Evolutionary conservation across 2,329 filamentous ascomycete genomes (phyloP).

Genomic region (Pestalotiopsis sp.): DNA sequence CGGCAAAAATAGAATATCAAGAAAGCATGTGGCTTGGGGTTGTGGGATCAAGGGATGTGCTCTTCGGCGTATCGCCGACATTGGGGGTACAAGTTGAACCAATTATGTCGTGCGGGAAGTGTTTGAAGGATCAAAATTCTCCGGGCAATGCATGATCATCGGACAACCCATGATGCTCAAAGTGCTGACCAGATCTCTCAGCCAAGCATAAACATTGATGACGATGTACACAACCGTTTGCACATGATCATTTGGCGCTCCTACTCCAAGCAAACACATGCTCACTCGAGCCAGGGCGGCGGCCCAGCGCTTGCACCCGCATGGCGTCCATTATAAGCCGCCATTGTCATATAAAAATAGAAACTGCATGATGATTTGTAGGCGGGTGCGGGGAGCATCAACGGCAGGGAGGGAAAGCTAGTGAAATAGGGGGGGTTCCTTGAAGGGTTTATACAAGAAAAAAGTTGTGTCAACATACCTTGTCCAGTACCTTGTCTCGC

Average conservation of each 20-base stretch:
- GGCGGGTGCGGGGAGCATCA: not conserved
- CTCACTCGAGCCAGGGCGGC: constrained; percentile 23
- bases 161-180: not conserved
- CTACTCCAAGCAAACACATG: not conserved
- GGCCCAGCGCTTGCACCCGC: constrained; percentile 32
- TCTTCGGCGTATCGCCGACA: constrained; percentile 6
- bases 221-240: not conserved
- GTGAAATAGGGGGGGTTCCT: not conserved
- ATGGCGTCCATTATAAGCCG: not conserved
- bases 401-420: not conserved
- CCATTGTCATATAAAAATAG: constrained; percentile 9
- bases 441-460: constrained; percentile 13
- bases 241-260: not conserved
- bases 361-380: constrained; percentile 9
- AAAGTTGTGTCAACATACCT: constrained; percentile 51
- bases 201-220: not conserved
- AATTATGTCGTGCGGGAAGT: not conserved
- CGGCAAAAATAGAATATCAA: constrained; percentile 4
- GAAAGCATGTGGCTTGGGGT: not conserved
- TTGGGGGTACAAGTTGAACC: not conserved
- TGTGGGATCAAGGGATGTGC: not conserved
- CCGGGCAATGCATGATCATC: constrained; percentile 10
- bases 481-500: constrained; percentile 82
- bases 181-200: not conserved
- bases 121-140: constrained; percentile 12